Conservation (phyloP, 768 basidiomycete species). For the Boletus edulis region DNA sequence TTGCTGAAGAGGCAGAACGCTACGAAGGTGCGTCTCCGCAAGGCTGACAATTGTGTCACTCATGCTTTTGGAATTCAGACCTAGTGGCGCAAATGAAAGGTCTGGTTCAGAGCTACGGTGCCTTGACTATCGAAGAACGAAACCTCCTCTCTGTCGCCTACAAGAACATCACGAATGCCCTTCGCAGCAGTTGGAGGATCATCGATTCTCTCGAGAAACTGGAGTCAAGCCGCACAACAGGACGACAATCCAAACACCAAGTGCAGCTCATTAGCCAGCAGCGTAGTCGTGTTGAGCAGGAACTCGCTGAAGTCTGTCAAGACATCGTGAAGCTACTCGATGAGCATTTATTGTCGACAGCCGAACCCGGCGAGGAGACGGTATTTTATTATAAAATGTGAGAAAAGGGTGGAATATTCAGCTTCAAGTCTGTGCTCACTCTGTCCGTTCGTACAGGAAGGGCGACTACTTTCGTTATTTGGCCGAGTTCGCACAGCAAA, state of each 20-base stretch:
- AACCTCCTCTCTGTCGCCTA: conserved; percentile 87
- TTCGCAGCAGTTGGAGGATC: conserved; percentile 83
- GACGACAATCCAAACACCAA: conserved; percentile 38
- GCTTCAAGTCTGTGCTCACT: conserved; percentile 8
- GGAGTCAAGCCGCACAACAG: conserved; percentile 34
- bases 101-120: conserved; percentile 64
- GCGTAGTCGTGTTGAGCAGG: conserved; percentile 72
- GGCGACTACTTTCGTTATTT: conserved; percentile 92
- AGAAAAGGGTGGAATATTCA: conserved; percentile 18
- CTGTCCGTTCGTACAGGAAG: conserved; percentile 46
- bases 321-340: conserved; percentile 76
- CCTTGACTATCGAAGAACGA: conserved; percentile 80
- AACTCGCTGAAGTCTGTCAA: conserved; percentile 74
- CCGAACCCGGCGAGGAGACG: conserved; percentile 74
- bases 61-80: conserved; percentile 43
- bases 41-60: conserved; percentile 1
- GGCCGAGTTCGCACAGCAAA: conserved; percentile 77
- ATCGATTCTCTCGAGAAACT: conserved; percentile 75
- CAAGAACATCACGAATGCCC: conserved; percentile 84
- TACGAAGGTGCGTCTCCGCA: conserved; percentile 63
- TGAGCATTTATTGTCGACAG: conserved; percentile 53
- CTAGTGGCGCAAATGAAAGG: conserved; percentile 77
- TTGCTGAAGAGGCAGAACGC: conserved; percentile 86
- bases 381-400: conserved; percentile 92
- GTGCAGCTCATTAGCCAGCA: conserved; percentile 67